Base-by-base conservation (phyloP, 345 rosid genomes). In the Gossypium rotundifolium region DNA sequence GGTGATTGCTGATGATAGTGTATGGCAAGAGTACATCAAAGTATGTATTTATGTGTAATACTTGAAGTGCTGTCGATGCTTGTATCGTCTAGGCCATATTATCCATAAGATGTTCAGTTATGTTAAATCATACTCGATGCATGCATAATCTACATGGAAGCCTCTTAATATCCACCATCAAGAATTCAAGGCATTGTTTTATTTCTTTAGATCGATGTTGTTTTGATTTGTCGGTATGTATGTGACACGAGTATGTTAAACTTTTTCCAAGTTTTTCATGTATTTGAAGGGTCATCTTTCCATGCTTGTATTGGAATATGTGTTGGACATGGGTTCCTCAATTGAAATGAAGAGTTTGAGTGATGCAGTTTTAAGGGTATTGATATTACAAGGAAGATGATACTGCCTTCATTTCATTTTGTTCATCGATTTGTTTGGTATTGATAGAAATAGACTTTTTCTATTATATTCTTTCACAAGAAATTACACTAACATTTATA, bases 21-120 rank as follows among this genome's bases (percentile, higher is more conserved):
- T 88, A 17, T 93, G 98, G 98, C 98, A 91, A 81, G 93, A 87
- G 48, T 86, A 88, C 77, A 87, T 91, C 69, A 89, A 91, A 94
- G 98, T 91, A 72, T 22, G 76, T 51, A 23, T 58, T 44, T 44
- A 10, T 63, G 29, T 52, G 22, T 38, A 22, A 66, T 75, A 71
- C 18, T 46, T 55, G 29, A 48, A 67, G 3, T 54, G 49, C 48
- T 11, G 6, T 4, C 3, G 29, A n/a, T 33, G 49, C 27, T 70
- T 51, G 7, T 51, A 16, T 51, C 49, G 10, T 69, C 59, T 23
- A 67, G 71, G 59, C 20, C 74, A 42, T 57, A 11, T 20, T 57
- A 18, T 52, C 10, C 46, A 33, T 70, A 16, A 60, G 46, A 46
- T 48, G 57, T 73, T 61, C 42, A 11, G 12, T 25, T n/a, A 23